These are phyloP conservation scores for Rhodotorula sp. DNA, from an alignment of 1,284 basidiomycete genomes.

Conservation along the genomic window DNA sequence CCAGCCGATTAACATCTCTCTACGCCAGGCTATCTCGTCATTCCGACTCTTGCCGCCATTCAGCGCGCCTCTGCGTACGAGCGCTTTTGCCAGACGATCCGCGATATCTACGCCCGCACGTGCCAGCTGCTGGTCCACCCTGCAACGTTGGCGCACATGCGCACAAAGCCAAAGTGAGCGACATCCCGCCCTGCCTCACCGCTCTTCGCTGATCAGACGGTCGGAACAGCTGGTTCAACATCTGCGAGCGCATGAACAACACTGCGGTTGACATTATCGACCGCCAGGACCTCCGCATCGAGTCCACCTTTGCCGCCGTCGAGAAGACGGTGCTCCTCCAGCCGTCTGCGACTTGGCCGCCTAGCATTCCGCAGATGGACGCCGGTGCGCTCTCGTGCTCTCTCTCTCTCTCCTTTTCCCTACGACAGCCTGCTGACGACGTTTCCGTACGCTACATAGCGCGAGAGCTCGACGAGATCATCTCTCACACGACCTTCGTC, in stretches of 20 bases:
- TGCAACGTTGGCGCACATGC: slow-evolving; percentile 11
- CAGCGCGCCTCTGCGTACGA: slow-evolving; percentile 10
- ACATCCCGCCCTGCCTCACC: neutral
- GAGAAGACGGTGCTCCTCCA: neutral
- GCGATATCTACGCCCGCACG: neutral
- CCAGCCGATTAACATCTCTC: neutral
- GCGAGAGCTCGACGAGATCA: slow-evolving; percentile 13
- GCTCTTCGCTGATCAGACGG: neutral
- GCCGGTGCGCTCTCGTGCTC: neutral
- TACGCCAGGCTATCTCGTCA: slow-evolving; percentile 17
- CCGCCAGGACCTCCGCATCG: slow-evolving; percentile 8
- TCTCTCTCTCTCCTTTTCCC: no score
- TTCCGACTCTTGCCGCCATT: slow-evolving; percentile 6
- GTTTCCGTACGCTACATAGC: neutral
- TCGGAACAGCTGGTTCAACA: slow-evolving; percentile 1
- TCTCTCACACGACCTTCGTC: neutral
- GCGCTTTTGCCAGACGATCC: slow-evolving; percentile 6
- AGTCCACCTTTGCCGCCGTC: slow-evolving; percentile 49
- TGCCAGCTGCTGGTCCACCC: slow-evolving; percentile 14
- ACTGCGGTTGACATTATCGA: slow-evolving; percentile 16
- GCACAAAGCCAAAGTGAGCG: slow-evolving; percentile 4
- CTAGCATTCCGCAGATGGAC: slow-evolving; percentile 3
- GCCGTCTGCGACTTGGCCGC: neutral
- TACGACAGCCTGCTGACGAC: neutral
- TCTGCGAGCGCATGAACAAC: slow-evolving; percentile 22